Conservation (phyloP, 345 rosid genomes). For the Litchi chinensis region DNA sequence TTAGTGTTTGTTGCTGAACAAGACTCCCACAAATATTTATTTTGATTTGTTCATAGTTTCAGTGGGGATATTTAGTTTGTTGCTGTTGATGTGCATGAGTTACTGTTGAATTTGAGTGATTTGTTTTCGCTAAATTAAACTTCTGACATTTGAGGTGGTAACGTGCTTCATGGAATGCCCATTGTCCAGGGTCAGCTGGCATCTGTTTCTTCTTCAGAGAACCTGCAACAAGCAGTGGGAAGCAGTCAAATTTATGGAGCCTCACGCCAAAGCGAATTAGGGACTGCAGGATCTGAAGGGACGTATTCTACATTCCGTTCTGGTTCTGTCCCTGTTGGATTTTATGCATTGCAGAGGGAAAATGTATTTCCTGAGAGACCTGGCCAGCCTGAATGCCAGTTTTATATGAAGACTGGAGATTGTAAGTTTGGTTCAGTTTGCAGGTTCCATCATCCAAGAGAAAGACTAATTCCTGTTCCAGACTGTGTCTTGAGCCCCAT, state of each 20-base stretch:
- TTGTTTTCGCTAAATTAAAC: background rate
- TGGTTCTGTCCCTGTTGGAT: slow-evolving; percentile 71
- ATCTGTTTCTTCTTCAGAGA: slow-evolving; percentile 85
- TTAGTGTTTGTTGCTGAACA: background rate
- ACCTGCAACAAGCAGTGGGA: slow-evolving; percentile 53
- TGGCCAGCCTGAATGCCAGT: slow-evolving; percentile 92
- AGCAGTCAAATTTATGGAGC: slow-evolving; percentile 62
- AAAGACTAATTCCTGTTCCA: slow-evolving; percentile 86
- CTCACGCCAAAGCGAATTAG: slow-evolving; percentile 59
- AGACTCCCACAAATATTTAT: background rate
- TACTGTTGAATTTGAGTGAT: background rate
- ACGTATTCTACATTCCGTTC: slow-evolving; percentile 59
- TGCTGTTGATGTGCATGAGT: background rate
- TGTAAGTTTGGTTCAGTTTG: slow-evolving; percentile 98
- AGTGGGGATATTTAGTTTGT: background rate
- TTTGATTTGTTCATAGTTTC: background rate
- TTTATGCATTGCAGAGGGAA: slow-evolving; percentile 79
- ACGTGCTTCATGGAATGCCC: slow-evolving; percentile 18
- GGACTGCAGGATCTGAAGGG: slow-evolving; percentile 60
- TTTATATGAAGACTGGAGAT: slow-evolving; percentile 98
- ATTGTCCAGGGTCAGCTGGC: slow-evolving; percentile 77
- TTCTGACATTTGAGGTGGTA: slow-evolving; percentile 23
- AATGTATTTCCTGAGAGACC: slow-evolving; percentile 97
- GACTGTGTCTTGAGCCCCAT: slow-evolving; percentile 85
- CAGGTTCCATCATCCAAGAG: slow-evolving; percentile 95